These are phyloP conservation scores for Calendula officinalis DNA, from an alignment of 129 eudicot genomes.

Conservation along the genomic window DNA sequence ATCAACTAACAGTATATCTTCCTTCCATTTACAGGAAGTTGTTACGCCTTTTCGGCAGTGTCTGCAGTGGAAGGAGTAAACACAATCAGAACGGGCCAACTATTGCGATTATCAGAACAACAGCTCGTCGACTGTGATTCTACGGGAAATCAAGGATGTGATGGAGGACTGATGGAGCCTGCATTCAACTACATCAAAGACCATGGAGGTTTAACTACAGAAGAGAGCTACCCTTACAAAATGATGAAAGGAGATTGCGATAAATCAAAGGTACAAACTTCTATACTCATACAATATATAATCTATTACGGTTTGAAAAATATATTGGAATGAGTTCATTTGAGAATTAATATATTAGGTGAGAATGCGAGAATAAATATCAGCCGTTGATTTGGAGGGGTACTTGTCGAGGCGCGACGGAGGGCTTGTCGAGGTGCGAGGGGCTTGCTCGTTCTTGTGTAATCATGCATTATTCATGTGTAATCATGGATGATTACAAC, in stretches of 20 bases:
- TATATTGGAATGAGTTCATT: no score
- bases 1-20: no score
- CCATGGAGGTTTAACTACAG: slow-evolving; percentile 68
- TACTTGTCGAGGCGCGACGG: no score
- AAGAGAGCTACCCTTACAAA: slow-evolving; percentile 60
- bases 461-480: no score
- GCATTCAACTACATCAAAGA: slow-evolving; percentile 55
- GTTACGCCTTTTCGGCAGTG: slow-evolving; percentile 10
- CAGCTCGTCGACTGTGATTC: slow-evolving; percentile 16
- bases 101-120: slow-evolving; percentile 2
- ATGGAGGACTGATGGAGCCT: slow-evolving; percentile 65
- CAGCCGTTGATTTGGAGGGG: no score
- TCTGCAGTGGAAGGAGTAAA: slow-evolving; percentile 5
- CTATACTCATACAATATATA: not conserved
- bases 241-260: slow-evolving; percentile 53
- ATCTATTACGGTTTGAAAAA: not conserved
- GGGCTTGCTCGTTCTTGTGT: no score
- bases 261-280: slow-evolving; percentile 47
- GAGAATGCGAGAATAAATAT: no score
- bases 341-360: no score
- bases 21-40: not conserved
- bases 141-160: slow-evolving; percentile 39
- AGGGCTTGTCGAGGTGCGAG: no score
- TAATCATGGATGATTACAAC: no score
- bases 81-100: slow-evolving; percentile 1